phyloP scores from a whole-genome alignment of 164 flowering plant genomes.

The Macadamia tetraphylla region DNA sequence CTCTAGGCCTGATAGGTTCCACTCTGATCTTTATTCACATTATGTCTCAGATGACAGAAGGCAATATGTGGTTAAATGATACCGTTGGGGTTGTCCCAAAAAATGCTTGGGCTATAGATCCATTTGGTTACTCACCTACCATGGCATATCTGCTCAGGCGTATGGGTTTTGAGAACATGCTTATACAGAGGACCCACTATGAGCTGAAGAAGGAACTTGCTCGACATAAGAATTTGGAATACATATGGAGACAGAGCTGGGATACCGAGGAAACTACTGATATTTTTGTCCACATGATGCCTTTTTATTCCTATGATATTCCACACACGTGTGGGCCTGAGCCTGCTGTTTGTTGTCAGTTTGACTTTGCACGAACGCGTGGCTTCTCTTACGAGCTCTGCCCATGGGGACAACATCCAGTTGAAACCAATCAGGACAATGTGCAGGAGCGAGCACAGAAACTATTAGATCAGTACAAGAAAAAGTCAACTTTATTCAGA shows the following conservation, averaged over 20 bases:
- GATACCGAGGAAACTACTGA: conserved; percentile 87
- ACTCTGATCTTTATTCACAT: conserved; percentile 4
- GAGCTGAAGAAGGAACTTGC: conserved; percentile 96
- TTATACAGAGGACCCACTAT: conserved; percentile 96
- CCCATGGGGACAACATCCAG: conserved; percentile 87
- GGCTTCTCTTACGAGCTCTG: conserved; percentile 73
- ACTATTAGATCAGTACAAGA: conserved; percentile 83
- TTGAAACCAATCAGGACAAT: conserved; percentile 65
- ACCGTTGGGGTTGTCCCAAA: conserved; percentile 89
- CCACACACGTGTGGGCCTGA: conserved; percentile 99
- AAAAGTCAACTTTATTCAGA: conserved; percentile 83
- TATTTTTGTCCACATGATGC: conserved; percentile 99
- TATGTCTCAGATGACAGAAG: conserved; percentile 79
- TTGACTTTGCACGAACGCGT: conserved; percentile 86
- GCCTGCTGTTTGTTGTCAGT: conserved; percentile 97
- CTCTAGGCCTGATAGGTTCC: neutral
- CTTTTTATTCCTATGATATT: conserved; percentile 94
- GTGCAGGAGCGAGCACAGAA: conserved; percentile 73
- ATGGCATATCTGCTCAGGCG: conserved; percentile 99
- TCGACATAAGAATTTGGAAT: conserved; percentile 73
- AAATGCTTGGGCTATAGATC: conserved; percentile 99
- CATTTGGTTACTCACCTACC: conserved; percentile 96
- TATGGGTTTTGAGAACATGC: conserved; percentile 99
- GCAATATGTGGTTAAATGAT: conserved; percentile 96
- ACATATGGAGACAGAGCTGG: conserved; percentile 96